Conservation (phyloP, 208 protist species). For the Acanthamoeba rhysodes region DNA sequence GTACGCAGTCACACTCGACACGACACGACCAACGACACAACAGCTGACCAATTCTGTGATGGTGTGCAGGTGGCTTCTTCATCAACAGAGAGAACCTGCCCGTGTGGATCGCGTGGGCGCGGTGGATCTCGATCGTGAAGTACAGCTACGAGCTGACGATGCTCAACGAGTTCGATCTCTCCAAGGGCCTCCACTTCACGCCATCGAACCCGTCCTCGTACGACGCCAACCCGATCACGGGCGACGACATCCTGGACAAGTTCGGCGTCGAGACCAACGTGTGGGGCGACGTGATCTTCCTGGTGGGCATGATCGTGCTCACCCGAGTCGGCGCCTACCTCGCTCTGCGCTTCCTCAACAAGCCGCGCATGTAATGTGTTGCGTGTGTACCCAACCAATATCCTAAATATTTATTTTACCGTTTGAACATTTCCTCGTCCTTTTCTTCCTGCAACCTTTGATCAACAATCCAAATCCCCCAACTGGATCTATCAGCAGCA, state of each 20-base stretch:
- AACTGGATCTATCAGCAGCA: too few species aligned
- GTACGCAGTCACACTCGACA: constrained; percentile 45
- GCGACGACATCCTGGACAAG: constrained; percentile 30
- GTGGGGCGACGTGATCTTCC: constrained; percentile 60
- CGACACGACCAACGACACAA: background rate
- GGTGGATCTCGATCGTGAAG: constrained; percentile 77
- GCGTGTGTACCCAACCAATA: too few species aligned
- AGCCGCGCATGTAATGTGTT: constrained; percentile 31
- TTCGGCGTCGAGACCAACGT: constrained; percentile 61
- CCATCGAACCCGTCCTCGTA: background rate
- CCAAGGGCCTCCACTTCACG: constrained; percentile 41
- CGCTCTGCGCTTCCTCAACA: constrained; percentile 68
- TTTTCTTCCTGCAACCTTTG: too few species aligned
- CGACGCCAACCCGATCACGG: constrained; percentile 46
- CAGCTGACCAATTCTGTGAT: background rate
- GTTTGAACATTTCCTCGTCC: too few species aligned
- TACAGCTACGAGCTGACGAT: constrained; percentile 74
- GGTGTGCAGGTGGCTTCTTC: constrained; percentile 53
- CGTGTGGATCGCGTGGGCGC: constrained; percentile 73
- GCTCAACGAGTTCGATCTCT: constrained; percentile 71
- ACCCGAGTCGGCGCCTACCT: constrained; percentile 36
- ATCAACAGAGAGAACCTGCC: constrained; percentile 65
- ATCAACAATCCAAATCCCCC: too few species aligned
- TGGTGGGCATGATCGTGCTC: constrained; percentile 62
- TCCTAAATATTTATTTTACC: too few species aligned